These are phyloP conservation scores for Papiliotrema laurentii DNA, from an alignment of 1,284 basidiomycete species.

Conservation along the genomic window DNA sequence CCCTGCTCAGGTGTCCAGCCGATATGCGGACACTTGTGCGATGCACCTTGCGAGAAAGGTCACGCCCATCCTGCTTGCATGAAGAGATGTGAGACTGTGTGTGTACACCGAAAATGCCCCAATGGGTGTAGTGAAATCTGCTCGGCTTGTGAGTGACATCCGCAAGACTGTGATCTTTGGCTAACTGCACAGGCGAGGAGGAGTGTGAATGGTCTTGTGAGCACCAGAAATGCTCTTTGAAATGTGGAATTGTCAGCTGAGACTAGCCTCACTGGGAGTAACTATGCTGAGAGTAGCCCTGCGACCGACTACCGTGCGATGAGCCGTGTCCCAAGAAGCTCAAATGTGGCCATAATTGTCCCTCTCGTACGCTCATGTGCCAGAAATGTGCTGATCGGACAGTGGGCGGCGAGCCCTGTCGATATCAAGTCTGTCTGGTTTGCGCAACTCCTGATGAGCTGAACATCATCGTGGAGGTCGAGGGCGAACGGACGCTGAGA, in stretches of 20 bases:
- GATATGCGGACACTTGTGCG: constrained; percentile 7
- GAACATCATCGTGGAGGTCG: background rate
- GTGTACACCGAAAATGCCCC: constrained; percentile 1
- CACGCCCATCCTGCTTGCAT: constrained; percentile 1
- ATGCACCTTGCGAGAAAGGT: background rate
- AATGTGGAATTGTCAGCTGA: constrained; percentile 67
- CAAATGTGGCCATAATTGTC: constrained; percentile 61
- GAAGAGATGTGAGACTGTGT: constrained; percentile 2
- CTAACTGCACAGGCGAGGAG: constrained; percentile 6
- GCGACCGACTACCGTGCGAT: constrained; percentile 64
- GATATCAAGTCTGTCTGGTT: background rate
- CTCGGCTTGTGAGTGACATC: constrained; percentile 5
- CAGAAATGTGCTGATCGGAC: background rate
- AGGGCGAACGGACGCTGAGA: too few relatives aligned
- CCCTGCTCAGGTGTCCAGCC: background rate
- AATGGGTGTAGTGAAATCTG: constrained; percentile 3
- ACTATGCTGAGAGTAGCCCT: constrained; percentile 51
- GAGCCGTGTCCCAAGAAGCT: constrained; percentile 53
- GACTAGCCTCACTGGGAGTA: constrained; percentile 32
- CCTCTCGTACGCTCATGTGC: constrained; percentile 46
- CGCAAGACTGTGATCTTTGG: background rate
- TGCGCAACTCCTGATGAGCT: background rate
- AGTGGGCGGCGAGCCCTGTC: background rate
- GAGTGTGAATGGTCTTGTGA: constrained; percentile 52
- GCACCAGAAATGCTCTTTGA: constrained; percentile 59